Conservation (phyloP, 2,329 filamentous ascomycete genomes). For the Beauveria caledonica region DNA sequence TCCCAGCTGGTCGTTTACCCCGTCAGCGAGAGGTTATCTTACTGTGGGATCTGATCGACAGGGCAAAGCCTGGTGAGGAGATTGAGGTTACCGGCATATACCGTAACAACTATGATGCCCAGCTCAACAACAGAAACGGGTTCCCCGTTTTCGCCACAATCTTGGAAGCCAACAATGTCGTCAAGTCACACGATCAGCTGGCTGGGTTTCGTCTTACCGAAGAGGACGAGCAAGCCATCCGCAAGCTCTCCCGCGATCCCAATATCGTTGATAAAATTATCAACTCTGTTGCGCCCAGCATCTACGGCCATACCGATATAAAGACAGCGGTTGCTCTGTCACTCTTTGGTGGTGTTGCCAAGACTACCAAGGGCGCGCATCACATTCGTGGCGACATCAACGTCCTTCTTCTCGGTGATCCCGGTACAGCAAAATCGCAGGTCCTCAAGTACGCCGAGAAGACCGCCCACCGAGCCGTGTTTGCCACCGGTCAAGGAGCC, state of each 20-base stretch:
- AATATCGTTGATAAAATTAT: slow-evolving; percentile 90
- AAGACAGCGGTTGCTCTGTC: slow-evolving; percentile 94
- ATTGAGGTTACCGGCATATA: slow-evolving; percentile 96
- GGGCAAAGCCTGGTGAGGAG: slow-evolving; percentile 93
- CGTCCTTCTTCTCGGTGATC: slow-evolving; percentile 89
- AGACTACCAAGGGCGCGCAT: slow-evolving; percentile 80
- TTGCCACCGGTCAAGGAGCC: slow-evolving; percentile 94
- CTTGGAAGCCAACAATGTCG: slow-evolving; percentile 91
- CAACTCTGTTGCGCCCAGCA: slow-evolving; percentile 88
- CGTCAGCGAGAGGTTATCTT: slow-evolving; percentile 91
- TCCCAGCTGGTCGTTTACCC: slow-evolving; percentile 88
- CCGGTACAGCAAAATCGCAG: slow-evolving; percentile 96
- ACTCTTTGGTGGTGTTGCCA: slow-evolving; percentile 89
- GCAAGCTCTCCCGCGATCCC: slow-evolving; percentile 78
- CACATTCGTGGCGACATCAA: slow-evolving; percentile 97
- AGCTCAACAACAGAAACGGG: slow-evolving; percentile 96
- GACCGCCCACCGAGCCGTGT: slow-evolving; percentile 92
- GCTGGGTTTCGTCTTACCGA: slow-evolving; percentile 94
- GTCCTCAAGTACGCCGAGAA: slow-evolving; percentile 97
- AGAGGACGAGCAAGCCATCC: slow-evolving; percentile 87
- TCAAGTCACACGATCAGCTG: slow-evolving; percentile 95
- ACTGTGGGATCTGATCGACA: slow-evolving; percentile 94
- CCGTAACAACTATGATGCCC: slow-evolving; percentile 95
- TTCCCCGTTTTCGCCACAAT: slow-evolving; percentile 98
- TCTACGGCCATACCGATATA: slow-evolving; percentile 93